Conservation (phyloP, 2,329 filamentous ascomycete genomes). For the Cercospora sp. region DNA sequence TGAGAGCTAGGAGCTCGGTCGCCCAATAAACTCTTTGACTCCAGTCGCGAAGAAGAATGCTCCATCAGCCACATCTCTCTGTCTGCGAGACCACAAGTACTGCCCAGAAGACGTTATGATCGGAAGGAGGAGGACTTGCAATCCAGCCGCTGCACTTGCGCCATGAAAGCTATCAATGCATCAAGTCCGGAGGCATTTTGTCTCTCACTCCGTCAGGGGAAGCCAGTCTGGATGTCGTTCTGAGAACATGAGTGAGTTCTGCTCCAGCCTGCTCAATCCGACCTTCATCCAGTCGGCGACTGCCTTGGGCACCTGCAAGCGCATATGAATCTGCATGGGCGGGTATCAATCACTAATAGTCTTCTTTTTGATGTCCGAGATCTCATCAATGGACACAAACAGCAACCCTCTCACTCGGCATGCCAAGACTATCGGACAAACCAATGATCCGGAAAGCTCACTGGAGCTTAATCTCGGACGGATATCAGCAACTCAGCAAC, state of each 20-base stretch:
- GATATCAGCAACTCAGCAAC: constrained; percentile 20
- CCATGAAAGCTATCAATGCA: not conserved
- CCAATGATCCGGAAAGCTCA: constrained; percentile 7
- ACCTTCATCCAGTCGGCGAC: not conserved
- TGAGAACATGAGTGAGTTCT: not conserved
- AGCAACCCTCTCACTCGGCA: not conserved
- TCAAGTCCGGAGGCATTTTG: not conserved
- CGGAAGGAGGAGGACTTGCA: not conserved
- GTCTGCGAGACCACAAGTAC: not conserved
- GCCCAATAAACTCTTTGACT: not conserved
- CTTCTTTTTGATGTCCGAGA: not conserved
- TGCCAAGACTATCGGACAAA: constrained; percentile 15
- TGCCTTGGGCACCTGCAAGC: not conserved
- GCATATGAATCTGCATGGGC: not conserved
- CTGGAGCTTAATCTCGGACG: constrained; percentile 9
- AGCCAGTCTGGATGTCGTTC: not conserved
- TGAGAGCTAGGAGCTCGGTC: not conserved
- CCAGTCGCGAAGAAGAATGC: not conserved
- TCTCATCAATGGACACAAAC: not conserved
- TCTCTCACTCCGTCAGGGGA: not conserved
- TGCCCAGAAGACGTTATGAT: not conserved
- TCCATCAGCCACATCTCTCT: not conserved
- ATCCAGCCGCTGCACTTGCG: not conserved
- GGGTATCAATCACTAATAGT: not conserved
- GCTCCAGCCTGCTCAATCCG: not conserved